These are phyloP conservation scores for Diaporthe sp. DNA, from an alignment of 2,329 filamentous ascomycete species.

Conservation along the genomic window DNA sequence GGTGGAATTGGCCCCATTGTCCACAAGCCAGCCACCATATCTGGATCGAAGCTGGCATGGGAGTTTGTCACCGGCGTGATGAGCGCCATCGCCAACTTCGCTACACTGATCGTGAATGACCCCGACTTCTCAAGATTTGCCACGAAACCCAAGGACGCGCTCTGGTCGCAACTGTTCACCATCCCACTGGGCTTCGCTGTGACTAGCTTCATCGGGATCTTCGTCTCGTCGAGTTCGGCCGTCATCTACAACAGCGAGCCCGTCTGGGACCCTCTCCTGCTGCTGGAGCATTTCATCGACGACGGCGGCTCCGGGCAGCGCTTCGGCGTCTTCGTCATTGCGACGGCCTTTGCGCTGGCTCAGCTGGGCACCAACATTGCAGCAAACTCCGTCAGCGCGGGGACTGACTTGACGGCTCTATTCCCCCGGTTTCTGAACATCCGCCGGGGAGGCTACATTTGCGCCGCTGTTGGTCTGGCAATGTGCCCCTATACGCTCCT, in stretches of 20 bases:
- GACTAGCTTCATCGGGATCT: slow-evolving; percentile 86
- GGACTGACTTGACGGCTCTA: slow-evolving; percentile 84
- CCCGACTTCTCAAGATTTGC: slow-evolving; percentile 90
- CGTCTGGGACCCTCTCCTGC: slow-evolving; percentile 79
- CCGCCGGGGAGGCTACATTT: slow-evolving; percentile 87
- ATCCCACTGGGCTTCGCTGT: slow-evolving; percentile 79
- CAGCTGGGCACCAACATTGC: slow-evolving; percentile 90
- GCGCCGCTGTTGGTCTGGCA: slow-evolving; percentile 79
- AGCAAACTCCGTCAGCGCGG: slow-evolving; percentile 85
- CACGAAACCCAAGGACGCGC: slow-evolving; percentile 76
- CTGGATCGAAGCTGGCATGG: slow-evolving; percentile 81
- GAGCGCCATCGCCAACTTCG: slow-evolving; percentile 90
- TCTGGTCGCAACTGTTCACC: slow-evolving; percentile 83
- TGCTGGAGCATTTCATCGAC: slow-evolving; percentile 75
- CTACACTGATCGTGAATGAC: slow-evolving; percentile 84
- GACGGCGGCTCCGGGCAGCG: slow-evolving; percentile 76
- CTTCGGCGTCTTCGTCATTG: slow-evolving; percentile 81
- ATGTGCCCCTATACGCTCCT: slow-evolving; percentile 92
- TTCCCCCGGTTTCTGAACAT: slow-evolving; percentile 86
- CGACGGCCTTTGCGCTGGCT: slow-evolving; percentile 77
- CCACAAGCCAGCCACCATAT: slow-evolving; percentile 69
- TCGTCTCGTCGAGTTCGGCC: slow-evolving; percentile 78
- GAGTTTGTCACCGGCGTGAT: slow-evolving; percentile 87
- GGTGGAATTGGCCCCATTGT: slow-evolving; percentile 87
- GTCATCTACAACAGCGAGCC: slow-evolving; percentile 72